phyloP scores from a whole-genome alignment of 257 asterid genomes.

The Solanum lycopersicoides region DNA sequence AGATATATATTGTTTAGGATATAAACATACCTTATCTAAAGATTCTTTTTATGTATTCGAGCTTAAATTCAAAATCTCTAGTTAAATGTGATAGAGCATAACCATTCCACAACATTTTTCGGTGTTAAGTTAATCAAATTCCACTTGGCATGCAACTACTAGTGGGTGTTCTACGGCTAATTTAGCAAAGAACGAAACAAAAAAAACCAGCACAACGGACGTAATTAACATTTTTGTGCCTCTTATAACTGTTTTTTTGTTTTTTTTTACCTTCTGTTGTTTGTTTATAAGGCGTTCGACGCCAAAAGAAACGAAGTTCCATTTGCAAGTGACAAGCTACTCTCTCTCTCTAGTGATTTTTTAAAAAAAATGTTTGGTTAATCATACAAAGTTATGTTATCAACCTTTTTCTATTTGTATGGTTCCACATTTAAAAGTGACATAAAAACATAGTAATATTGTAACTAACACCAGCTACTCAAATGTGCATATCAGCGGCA shows the following conservation, averaged over 20 bases:
- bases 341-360: no score
- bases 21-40: no score
- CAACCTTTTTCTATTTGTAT: background rate
- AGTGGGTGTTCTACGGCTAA: background rate
- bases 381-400: constrained; percentile 4
- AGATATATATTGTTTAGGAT: background rate
- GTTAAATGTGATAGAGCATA: background rate
- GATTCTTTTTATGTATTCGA: background rate
- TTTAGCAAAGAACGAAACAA: background rate
- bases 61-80: background rate
- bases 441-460: background rate
- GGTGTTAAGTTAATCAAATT: background rate
- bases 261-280: background rate
- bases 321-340: background rate
- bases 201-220: background rate
- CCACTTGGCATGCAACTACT: background rate
- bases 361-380: background rate
- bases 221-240: background rate
- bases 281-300: background rate
- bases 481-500: background rate
- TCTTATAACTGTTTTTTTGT: background rate
- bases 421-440: background rate
- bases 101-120: background rate
- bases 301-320: background rate
- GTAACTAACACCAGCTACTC: background rate